Evolutionary conservation across 2,329 filamentous ascomycete genomes (phyloP), one percentile per base, ranked within the genome.

Genomic region (Aspergillus sergii): DNA sequence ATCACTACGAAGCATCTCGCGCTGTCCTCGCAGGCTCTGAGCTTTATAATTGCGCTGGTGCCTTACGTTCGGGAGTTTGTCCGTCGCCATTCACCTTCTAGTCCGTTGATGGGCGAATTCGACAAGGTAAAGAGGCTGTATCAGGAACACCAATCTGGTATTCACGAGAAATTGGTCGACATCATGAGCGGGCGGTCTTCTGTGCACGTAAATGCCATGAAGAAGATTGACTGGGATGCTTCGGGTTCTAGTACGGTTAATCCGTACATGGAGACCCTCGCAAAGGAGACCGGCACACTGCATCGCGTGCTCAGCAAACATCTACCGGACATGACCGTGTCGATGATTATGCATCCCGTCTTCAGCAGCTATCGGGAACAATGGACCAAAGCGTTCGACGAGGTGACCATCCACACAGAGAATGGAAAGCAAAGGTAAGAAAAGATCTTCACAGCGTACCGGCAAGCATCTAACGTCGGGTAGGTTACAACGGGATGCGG

Each of bases 1-100:
- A 99, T 99, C 75, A 97, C 92, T 0, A 97, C 95, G 0, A 95
- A 95, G 71, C 94, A 99, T 78, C 86, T 99, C 1, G 94, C 95
- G 0, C 87, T 98, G 21, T 94, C 95, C 2, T 94, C 91, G 0
- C 94, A 97, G 76, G 91, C 94, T 0, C 80, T 98, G 23, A 90
- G 91, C 51, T 97, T 99, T 75, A 88, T 96, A 53, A 91, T 94
- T 28, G 89, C 92, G 0, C 83, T 98, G 1, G 89, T 97, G 5
- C 94, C 95, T 0, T 94, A 98, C 74, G 86, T 97, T 32, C 89
- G 94, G 51, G 95, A 98, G 78, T 97, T 96, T 70, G 88, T 96
- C 26, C 90, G 95, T 12, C 88, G 95, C 2, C 92, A 96, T 71
- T 79, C 83, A 68, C 79, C 69, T 62, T 83, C 86, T 1, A 71